Base-by-base conservation (phyloP, 2,329 filamentous ascomycete genomes). In the Trichoderma sp. region DNA sequence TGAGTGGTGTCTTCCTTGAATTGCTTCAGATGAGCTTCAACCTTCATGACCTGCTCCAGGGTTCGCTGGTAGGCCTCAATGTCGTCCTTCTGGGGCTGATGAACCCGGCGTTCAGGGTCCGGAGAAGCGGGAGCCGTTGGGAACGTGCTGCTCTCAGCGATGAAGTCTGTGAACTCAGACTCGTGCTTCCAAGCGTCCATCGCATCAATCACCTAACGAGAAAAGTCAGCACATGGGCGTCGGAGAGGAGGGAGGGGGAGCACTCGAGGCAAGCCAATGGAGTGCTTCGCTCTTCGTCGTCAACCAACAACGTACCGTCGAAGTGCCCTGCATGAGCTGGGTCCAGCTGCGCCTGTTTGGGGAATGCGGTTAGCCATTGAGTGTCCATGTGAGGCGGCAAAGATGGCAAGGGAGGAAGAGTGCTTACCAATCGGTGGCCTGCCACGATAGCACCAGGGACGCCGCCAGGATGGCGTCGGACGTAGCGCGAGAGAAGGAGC, bases 131-230 rank as follows among this genome's bases (percentile, higher is more conserved):
- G 89, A 42, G 88, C 88, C 64, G 87, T 89, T 68, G 89, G 87
- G 73, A 91, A 90, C 25, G 89, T 90, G 83, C 88, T 90, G 80
- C 91, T 91, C 78, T 94, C 90, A 71, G 87, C 87, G 72, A 96
- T 92, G 80, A 93, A 92, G 73, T 93, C 90, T 71, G 88, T 87
- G 74, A 95, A 94, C 71, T 93, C 87, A 37, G 94, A 97, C 77
- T 96, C 91, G 73, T 96, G 89, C 78, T 93, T 93, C 93, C 92
- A 96, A 15, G 88, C 86, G 71, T 94, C 91, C 93, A 98, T 98
- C 52, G 92, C 91, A 74, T 93, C 89, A 72, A 97, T 91, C 64
- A 98, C 89, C 90, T 94, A n/a, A 76, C 7, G 27, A 15, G 15
- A 35, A 25, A 27, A 57, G 64, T 68, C 37, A 68, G 67, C 35